Percentiles rank a stretch among this genome's conserved stretches.
phyloP scores from a whole-genome alignment of 306 rosid genomes.

The Gleditsia sinensis region DNA sequence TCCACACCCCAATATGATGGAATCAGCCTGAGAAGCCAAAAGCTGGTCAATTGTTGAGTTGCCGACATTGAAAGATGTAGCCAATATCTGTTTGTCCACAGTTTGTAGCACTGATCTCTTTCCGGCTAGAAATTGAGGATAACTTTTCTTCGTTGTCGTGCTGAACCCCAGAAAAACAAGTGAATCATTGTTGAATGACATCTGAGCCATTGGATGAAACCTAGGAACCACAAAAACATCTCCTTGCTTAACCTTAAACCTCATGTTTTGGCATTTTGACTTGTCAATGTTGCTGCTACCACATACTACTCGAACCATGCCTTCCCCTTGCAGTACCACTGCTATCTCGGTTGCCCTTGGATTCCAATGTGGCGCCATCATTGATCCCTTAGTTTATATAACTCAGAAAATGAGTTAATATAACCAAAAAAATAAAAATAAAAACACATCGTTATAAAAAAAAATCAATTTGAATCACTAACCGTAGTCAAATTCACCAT shows the following conservation, averaged over 20 bases:
- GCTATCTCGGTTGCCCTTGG: slow-evolving; percentile 73
- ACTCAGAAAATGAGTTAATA: not conserved
- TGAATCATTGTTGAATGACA: slow-evolving; percentile 66
- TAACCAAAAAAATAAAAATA: not conserved
- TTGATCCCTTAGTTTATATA: slow-evolving; percentile 56
- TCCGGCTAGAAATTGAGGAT: slow-evolving; percentile 80
- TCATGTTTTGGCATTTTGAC: slow-evolving; percentile 52
- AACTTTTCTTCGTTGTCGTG: slow-evolving; percentile 49
- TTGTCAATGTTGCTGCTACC: slow-evolving; percentile 43
- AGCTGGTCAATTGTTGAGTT: slow-evolving; percentile 50
- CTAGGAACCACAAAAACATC: slow-evolving; percentile 74
- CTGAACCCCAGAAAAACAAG: slow-evolving; percentile 82
- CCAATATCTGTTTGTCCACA: slow-evolving; percentile 60
- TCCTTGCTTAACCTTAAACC: slow-evolving; percentile 69
- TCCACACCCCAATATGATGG: slow-evolving; percentile 62
- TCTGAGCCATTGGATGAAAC: slow-evolving; percentile 91
- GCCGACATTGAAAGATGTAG: slow-evolving; percentile 62
- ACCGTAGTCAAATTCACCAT: slow-evolving; percentile 82
- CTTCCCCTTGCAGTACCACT: slow-evolving; percentile 63
- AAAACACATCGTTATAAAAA: not conserved
- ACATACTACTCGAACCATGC: slow-evolving; percentile 72
- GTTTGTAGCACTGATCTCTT: slow-evolving; percentile 54
- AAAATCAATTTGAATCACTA: slow-evolving; percentile 12
- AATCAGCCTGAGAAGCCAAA: slow-evolving; percentile 47
- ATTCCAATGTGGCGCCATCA: slow-evolving; percentile 97